These are phyloP conservation scores for Ajuga chamaepitys DNA, from an alignment of 257 asterid genomes.

Conservation along the genomic window DNA sequence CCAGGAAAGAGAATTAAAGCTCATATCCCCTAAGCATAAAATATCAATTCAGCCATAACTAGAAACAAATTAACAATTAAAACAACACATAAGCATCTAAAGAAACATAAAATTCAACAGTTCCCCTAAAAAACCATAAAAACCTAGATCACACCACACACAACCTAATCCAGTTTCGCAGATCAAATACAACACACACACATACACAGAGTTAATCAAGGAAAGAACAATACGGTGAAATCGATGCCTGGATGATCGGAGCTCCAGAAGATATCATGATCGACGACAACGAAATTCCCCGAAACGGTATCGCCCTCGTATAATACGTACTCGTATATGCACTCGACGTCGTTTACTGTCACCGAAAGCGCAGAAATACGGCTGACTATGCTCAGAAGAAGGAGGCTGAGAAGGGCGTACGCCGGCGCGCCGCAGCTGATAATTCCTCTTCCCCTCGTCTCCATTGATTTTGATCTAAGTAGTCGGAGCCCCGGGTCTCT, in stretches of 20 bases:
- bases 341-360: slow-evolving; percentile 78
- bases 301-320: slow-evolving; percentile 88
- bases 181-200: slow-evolving; percentile 9
- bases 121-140: neutral
- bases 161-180: slow-evolving; percentile 20
- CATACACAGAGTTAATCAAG: neutral
- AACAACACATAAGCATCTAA: neutral
- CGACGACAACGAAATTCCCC: slow-evolving; percentile 90
- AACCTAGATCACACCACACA: slow-evolving; percentile 12
- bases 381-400: slow-evolving; percentile 36
- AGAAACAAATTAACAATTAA: neutral
- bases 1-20: too few relatives aligned
- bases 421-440: slow-evolving; percentile 23
- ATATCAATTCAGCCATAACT: too few relatives aligned
- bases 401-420: slow-evolving; percentile 27
- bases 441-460: slow-evolving; percentile 26
- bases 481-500: slow-evolving; percentile 4
- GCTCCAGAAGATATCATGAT: slow-evolving; percentile 93
- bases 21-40: neutral
- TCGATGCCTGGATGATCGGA: slow-evolving; percentile 96
- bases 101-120: neutral
- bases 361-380: slow-evolving; percentile 54
- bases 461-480: slow-evolving; percentile 25
- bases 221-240: slow-evolving; percentile 38
- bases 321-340: slow-evolving; percentile 81